phyloP scores from a whole-genome alignment of 805 yeast genomes.

The Metschnikowia drakensbergensis region DNA sequence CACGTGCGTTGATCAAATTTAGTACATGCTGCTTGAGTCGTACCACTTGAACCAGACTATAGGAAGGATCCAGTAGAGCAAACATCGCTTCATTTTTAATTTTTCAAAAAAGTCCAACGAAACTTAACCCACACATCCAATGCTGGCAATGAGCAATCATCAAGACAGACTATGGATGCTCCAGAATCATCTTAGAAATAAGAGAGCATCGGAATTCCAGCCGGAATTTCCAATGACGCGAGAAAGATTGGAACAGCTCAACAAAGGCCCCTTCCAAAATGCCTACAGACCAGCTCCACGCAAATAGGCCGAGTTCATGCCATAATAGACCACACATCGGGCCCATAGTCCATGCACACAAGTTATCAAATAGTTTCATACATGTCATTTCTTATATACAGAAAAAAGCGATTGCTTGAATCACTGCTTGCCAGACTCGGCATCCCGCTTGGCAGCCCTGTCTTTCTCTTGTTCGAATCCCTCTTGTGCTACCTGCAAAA shows the following conservation, averaged over 20 bases:
- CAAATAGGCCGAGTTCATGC: neutral
- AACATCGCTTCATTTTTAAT: neutral
- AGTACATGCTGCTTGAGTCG: neutral
- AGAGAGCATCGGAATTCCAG: conserved; percentile 12
- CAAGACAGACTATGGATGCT: conserved; percentile 18
- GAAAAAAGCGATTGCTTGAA: neutral
- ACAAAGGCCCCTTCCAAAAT: neutral
- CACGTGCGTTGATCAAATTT: conserved; percentile 7
- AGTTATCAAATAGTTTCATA: neutral
- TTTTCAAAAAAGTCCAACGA: neutral
- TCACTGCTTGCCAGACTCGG: neutral
- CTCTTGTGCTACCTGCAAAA: conserved; percentile 34
- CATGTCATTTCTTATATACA: neutral
- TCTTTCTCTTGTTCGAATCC: conserved; percentile 27
- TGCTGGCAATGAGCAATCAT: conserved; percentile 12
- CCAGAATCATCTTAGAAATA: conserved; percentile 16
- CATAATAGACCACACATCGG: too few species aligned
- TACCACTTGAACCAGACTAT: neutral
- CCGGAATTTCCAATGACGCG: conserved; percentile 17
- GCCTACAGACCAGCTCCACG: neutral
- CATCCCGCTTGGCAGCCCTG: neutral
- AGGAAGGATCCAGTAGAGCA: neutral
- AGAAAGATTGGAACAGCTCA: neutral
- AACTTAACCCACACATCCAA: neutral
- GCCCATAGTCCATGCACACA: neutral